A percentile compares a stretch with the other conserved stretches of the same genome.
Conservation (phyloP, 2,329 filamentous ascomycete species). For the Alternaria sp. region DNA sequence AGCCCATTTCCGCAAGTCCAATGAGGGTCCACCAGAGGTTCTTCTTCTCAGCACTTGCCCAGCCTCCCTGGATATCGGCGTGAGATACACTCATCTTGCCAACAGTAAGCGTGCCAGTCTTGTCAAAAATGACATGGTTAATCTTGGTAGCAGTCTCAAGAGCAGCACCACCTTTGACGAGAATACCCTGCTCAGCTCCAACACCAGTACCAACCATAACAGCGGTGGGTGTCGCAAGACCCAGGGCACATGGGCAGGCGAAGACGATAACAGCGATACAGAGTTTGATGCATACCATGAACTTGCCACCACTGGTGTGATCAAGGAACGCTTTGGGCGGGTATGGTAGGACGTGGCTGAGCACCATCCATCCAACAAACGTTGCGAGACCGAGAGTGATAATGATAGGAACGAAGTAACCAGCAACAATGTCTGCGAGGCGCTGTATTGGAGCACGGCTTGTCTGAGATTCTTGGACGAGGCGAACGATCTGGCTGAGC, state of each 20-base stretch:
- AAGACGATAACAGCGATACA: constrained; percentile 99
- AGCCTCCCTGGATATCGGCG: constrained; percentile 70
- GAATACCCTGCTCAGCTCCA: constrained; percentile 91
- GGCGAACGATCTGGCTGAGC: constrained; percentile 94
- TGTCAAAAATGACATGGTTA: constrained; percentile 90
- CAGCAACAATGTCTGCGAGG: constrained; percentile 87
- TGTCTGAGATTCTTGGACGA: constrained; percentile 98
- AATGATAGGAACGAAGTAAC: constrained; percentile 92
- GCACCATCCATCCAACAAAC: constrained; percentile 91
- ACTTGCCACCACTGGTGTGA: constrained; percentile 81
- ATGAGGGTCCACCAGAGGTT: constrained; percentile 95
- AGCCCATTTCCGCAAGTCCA: constrained; percentile 93
- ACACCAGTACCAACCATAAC: constrained; percentile 99
- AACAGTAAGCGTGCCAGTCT: constrained; percentile 92
- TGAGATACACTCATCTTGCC: constrained; percentile 94
- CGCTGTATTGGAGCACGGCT: constrained; percentile 93
- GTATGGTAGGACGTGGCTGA: constrained; percentile 82
- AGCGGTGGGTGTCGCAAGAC: constrained; percentile 91
- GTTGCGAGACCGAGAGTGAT: constrained; percentile 83
- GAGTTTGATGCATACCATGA: constrained; percentile 96
- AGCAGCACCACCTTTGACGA: constrained; percentile 96
- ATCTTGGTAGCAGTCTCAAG: constrained; percentile 90
- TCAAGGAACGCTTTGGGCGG: constrained; percentile 90
- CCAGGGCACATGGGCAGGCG: constrained; percentile 95
- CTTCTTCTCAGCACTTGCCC: constrained; percentile 73